A percentile compares a stretch with the other conserved stretches of the same genome.
phyloP scores from a whole-genome alignment of 164 flowering plant genomes.

The Hamamelis virginiana region DNA sequence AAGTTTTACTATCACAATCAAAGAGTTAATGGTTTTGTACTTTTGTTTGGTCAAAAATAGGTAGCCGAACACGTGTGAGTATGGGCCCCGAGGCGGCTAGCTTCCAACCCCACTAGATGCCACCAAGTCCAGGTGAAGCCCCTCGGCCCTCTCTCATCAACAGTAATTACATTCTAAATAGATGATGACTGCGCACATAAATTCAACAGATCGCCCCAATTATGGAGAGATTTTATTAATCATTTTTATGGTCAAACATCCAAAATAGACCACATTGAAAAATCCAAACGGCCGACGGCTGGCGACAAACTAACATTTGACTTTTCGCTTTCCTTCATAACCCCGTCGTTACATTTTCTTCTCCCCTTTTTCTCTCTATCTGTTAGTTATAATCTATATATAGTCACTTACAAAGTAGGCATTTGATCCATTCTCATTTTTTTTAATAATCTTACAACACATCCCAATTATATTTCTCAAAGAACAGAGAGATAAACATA shows the following conservation, averaged over 20 bases:
- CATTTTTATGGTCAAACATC: background rate
- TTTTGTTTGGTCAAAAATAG: too few species aligned
- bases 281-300: background rate
- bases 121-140: too few species aligned
- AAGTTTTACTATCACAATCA: too few species aligned
- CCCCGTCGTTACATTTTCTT: background rate
- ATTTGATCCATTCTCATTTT: background rate
- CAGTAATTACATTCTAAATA: too few species aligned
- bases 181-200: background rate
- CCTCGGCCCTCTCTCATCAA: too few species aligned
- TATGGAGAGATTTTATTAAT: background rate
- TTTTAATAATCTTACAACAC: background rate
- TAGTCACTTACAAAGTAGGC: background rate
- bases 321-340: background rate
- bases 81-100: background rate
- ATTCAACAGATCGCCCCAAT: background rate
- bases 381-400: background rate
- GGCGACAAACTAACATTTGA: background rate
- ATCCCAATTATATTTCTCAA: background rate
- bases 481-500: too few species aligned
- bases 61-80: too few species aligned
- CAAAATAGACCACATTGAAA: too few species aligned
- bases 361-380: too few species aligned
- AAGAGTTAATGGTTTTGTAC: too few species aligned
- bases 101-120: background rate